Evolutionary conservation across 108 stramenopile genomes (phyloP).

Genomic region (Chaetoceros tenuissimus): DNA sequence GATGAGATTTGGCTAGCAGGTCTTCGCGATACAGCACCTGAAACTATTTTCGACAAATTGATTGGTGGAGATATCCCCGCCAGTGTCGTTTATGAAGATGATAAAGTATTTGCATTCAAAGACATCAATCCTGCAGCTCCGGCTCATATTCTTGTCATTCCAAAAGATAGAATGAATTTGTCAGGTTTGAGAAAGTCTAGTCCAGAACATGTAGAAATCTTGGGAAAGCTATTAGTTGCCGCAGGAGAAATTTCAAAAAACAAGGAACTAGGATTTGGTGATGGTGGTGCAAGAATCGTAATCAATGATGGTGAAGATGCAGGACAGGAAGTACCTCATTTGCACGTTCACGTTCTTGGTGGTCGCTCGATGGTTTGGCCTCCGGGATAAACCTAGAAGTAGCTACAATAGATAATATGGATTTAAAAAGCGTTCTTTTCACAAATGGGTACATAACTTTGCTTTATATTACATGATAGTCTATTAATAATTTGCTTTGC

Average conservation of each 20-base stretch:
- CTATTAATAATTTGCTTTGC: too few species aligned
- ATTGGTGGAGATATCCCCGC: slow-evolving; percentile 86
- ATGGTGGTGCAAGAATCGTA: slow-evolving; percentile 82
- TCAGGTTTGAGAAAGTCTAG: slow-evolving; percentile 76
- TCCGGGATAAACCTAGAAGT: slow-evolving; percentile 30
- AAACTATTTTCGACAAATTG: slow-evolving; percentile 96
- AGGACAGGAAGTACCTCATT: slow-evolving; percentile 90
- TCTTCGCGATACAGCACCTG: slow-evolving; percentile 56
- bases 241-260: slow-evolving; percentile 89
- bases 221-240: slow-evolving; percentile 88
- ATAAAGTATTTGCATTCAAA: slow-evolving; percentile 89
- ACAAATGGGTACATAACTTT: too few species aligned
- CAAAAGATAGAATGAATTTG: slow-evolving; percentile 90
- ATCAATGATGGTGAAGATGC: slow-evolving; percentile 91
- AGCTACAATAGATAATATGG: too few species aligned
- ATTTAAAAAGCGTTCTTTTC: too few species aligned
- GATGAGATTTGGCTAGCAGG: slow-evolving; percentile 75
- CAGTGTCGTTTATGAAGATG: slow-evolving; percentile 87
- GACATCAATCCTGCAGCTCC: slow-evolving; percentile 94
- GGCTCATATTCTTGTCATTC: slow-evolving; percentile 95
- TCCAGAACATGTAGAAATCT: slow-evolving; percentile 79
- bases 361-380: slow-evolving; percentile 69
- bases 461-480: too few species aligned
- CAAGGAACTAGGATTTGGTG: slow-evolving; percentile 69
- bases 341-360: slow-evolving; percentile 91